Evolutionary conservation across 2,329 filamentous ascomycete species (phyloP), one percentile per base, ranked within the genome.

Genomic region (Elsinoe necatrix): DNA sequence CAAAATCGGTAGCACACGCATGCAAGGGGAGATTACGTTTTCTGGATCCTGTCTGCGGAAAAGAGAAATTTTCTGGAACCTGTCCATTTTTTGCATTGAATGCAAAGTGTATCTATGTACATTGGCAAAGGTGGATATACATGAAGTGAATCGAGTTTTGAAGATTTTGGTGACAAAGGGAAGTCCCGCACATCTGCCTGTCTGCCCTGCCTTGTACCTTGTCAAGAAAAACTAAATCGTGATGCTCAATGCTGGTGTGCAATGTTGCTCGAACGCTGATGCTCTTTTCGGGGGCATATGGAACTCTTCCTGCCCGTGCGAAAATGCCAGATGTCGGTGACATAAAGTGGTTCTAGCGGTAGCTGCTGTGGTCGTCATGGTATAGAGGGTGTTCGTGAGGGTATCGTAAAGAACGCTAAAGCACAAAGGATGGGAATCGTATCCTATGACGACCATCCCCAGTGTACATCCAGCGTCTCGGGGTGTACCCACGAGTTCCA

Each of bases 401-500:
- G 31, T n/a, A 16, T 50, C 5, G 5, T 14, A 34, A 21, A 12
- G 14, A n/a, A 31, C 29, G 45, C 45, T 20, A 35, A 50, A 50
- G 45, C 45, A 50, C 45, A 50, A 35, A 50, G 45, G 11, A 50
- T 14, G 11, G 34, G 14, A 21, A 31, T 35, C 45, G 34, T 11
- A 31, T 35, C 14, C 54, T 56, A 56, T 21, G 54, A 56, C 14
- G 54, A 42, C 39, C 42, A 56, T 45, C 27, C 27, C 54, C 54
- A 56, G 18, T 45, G 42, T 11, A 56, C 39, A 18, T 56, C 54
- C 2, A 56, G 42, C 25, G 25, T 20, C 42, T 56, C 54, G 9
- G 54, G 54, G 29, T 56, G 54, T 18, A 56, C 54, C 54, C 54
- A 56, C 31, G 54, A 56, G 14, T 56, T 56, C 54, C 54, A 56